These are phyloP conservation scores for Pseudogymnoascus verrucosus DNA, from an alignment of 2,329 filamentous ascomycete genomes.

Conservation along the genomic window DNA sequence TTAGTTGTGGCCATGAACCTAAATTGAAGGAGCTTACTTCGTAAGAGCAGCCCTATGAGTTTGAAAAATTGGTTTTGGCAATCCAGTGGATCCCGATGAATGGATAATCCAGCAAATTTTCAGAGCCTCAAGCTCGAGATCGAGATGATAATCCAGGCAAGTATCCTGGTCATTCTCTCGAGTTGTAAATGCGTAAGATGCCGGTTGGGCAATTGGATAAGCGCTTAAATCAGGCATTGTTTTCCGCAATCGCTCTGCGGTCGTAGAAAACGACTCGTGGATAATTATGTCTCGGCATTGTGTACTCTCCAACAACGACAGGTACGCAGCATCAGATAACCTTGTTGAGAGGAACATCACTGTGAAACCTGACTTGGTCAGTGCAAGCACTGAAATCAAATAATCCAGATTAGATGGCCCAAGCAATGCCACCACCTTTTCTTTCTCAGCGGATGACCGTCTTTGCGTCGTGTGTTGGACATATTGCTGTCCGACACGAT, in stretches of 20 bases:
- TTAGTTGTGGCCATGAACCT: constrained; percentile 4
- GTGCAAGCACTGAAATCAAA: constrained; percentile 42
- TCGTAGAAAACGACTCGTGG: constrained; percentile 21
- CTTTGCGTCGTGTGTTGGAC: constrained; percentile 12
- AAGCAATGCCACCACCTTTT: constrained; percentile 38
- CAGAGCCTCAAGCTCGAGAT: constrained; percentile 19
- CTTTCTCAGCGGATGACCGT: constrained; percentile 19
- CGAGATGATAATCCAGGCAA: constrained; percentile 39
- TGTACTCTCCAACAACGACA: constrained; percentile 38
- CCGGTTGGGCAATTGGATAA: constrained; percentile 36
- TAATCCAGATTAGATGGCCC: constrained; percentile 44
- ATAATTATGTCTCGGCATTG: constrained; percentile 18
- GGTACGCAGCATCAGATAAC: constrained; percentile 42
- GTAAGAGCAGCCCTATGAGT: constrained; percentile 32
- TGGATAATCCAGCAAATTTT: constrained; percentile 26
- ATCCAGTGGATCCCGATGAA: constrained; percentile 44
- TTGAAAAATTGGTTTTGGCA: constrained; percentile 51
- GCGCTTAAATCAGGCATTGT: constrained; percentile 20
- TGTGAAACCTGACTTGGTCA: constrained; percentile 45
- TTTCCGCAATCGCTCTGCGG: constrained; percentile 20
- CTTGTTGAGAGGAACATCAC: constrained; percentile 47
- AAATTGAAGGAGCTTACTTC: constrained; percentile 33
- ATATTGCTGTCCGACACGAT: constrained; percentile 13
- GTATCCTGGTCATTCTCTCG: constrained; percentile 40
- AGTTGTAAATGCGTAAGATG: constrained; percentile 46